A percentile compares a stretch with the other conserved stretches of the same genome.
Evolutionary conservation across 1,139 yeast genomes (phyloP).

Genomic region (Blastobotrys niveus): DNA sequence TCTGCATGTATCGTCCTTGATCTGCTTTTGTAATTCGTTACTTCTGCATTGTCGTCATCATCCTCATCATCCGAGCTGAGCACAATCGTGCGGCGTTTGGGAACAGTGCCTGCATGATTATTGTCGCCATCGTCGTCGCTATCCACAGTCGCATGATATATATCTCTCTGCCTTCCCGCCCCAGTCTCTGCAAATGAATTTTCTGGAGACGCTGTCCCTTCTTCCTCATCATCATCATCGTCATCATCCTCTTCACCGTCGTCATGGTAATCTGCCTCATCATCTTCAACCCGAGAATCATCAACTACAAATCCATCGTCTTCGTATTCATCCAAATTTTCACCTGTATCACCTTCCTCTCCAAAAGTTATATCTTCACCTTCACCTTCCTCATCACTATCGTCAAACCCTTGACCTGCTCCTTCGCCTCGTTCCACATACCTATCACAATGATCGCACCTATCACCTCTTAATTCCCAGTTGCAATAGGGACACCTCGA

Average conservation of each 20-base stretch:
- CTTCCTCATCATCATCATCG: constrained; percentile 4
- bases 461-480: constrained; percentile 27
- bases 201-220: too few species aligned
- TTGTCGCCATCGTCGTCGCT: background rate
- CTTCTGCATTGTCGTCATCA: constrained; percentile 8
- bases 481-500: constrained; percentile 26
- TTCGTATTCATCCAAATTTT: constrained; percentile 14
- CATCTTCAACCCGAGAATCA: constrained; percentile 13
- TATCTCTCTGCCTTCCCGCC: too few species aligned
- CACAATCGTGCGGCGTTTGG: background rate
- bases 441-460: constrained; percentile 25
- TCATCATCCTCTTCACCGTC: constrained; percentile 2
- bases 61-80: constrained; percentile 7
- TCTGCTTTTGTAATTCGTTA: too few species aligned
- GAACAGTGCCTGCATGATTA: too few species aligned
- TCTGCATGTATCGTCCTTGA: background rate
- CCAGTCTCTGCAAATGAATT: too few species aligned
- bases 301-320: constrained; percentile 16
- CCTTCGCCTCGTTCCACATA: constrained; percentile 9
- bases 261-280: constrained; percentile 12
- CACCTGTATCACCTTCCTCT: constrained; percentile 10
- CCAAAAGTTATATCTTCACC: too few species aligned
- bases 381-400: constrained; percentile 14
- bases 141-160: too few species aligned
- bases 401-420: constrained; percentile 9